Base-by-base conservation (phyloP, 75 land plant genomes). In the Chamaecyparis obtusa region DNA sequence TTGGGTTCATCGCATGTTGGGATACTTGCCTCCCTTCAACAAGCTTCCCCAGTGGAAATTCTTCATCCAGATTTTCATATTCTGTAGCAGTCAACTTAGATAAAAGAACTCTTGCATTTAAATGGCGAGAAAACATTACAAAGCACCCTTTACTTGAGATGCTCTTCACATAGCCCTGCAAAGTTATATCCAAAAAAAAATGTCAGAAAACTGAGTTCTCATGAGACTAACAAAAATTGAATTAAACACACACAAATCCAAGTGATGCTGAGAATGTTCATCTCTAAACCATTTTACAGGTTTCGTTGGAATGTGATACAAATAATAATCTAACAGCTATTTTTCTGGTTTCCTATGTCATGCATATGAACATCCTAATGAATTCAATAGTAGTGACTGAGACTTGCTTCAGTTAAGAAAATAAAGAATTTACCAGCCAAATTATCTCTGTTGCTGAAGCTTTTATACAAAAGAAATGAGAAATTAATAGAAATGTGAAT, bases 101-200 rank as follows among this genome's bases (percentile, higher is more conserved):
- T 30, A 96, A 81, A 76, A 93, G 95, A 74, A 98, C 88, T 87
- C 91, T 94, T 37, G 98, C 99, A 91, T 98, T 99, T 33, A 98
- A 35, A 82, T 90, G 86, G 85, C 93, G 93, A 35, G 99, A 93
- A 76, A 98, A 92, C 83, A 92, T 88, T 36, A 98, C 86, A 86
- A 98, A 98, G 77, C 98, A 96, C 76, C 98, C 98, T 92, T 94
- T 96, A 32, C 91, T 46, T 8, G 90, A 86, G 30, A 95, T 89
- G 89, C 84, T 92, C 87, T 96, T 98, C 32, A 98, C 99, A 92
- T 93, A 97, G 39, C 99, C 99, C 99, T 98, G 87, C 36, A 86
- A 35, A 27, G 81, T 79, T 35, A 54, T 33, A 14, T 13, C 76
- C 11, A 32, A 72, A 32, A 1, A 33, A 15, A 72, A 72, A 72